These are phyloP conservation scores for Lojkania enalia DNA, from an alignment of 2,329 filamentous ascomycete genomes.

Conservation along the genomic window DNA sequence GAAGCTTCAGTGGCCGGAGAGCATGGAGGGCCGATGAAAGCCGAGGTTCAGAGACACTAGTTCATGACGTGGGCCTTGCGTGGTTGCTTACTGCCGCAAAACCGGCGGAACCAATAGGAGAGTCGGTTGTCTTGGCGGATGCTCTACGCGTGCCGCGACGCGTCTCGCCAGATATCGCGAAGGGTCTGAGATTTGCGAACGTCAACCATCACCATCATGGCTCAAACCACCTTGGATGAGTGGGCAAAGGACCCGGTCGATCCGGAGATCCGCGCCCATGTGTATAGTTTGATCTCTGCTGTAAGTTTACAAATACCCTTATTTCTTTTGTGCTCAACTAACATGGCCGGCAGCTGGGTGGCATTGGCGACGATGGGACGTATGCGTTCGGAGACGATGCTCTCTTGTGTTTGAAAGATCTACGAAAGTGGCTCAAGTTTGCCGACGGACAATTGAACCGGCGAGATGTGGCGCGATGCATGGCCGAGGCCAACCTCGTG, in stretches of 20 bases:
- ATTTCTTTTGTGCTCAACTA: constrained; percentile 10
- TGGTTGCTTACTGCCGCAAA: not conserved
- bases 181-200: constrained; percentile 6
- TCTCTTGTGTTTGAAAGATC: constrained; percentile 84
- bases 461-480: constrained; percentile 90
- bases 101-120: constrained; percentile 20
- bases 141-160: constrained; percentile 41
- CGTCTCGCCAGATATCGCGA: constrained; percentile 21
- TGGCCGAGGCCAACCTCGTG: constrained; percentile 90
- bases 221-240: constrained; percentile 47
- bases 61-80: constrained; percentile 4
- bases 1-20: constrained; percentile 1
- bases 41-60: too few species aligned
- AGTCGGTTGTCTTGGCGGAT: constrained; percentile 27
- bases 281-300: constrained; percentile 91
- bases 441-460: constrained; percentile 93
- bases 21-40: constrained; percentile 2
- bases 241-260: constrained; percentile 64
- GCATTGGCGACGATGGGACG: constrained; percentile 75
- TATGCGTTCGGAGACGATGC: constrained; percentile 95
- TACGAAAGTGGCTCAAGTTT: constrained; percentile 92
- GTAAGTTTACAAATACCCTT: constrained; percentile 55
- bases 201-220: constrained; percentile 39
- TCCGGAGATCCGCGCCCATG: constrained; percentile 88
- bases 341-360: constrained; percentile 73